phyloP scores from a whole-genome alignment of 257 asterid genomes.

The Echium plantagineum region DNA sequence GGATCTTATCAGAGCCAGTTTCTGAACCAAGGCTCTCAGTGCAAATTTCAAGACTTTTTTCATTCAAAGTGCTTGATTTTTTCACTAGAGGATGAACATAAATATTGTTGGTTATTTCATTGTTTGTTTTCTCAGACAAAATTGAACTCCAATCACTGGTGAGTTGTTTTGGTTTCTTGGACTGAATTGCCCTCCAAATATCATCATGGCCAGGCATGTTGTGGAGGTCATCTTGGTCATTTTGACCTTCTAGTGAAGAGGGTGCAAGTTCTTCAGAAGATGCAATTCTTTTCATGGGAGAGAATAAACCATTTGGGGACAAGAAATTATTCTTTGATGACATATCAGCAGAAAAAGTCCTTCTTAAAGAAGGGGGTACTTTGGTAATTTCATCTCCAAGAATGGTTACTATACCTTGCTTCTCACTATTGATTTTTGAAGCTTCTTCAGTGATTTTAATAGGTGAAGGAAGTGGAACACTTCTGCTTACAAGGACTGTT shows the following conservation, averaged over 20 bases:
- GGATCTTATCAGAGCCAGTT: slow-evolving; percentile 1
- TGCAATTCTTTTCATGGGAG: slow-evolving; percentile 18
- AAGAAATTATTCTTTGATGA: slow-evolving; percentile 31
- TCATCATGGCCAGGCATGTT: slow-evolving; percentile 30
- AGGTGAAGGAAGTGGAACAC: slow-evolving; percentile 2
- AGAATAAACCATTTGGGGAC: slow-evolving; percentile 20
- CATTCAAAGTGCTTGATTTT: slow-evolving; percentile 1
- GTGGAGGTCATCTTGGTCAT: neutral
- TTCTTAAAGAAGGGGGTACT: slow-evolving; percentile 9
- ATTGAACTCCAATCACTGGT: slow-evolving; percentile 4
- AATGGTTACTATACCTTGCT: slow-evolving; percentile 2
- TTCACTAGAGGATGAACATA: slow-evolving; percentile 1
- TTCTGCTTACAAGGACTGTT: neutral
- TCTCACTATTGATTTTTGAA: neutral
- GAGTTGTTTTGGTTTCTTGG: slow-evolving; percentile 6
- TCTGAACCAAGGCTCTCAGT: slow-evolving; percentile 2
- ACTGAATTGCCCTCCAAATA: slow-evolving; percentile 44
- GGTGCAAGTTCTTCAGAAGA: slow-evolving; percentile 21
- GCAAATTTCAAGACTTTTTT: neutral
- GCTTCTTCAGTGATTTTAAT: neutral
- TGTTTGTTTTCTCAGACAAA: neutral
- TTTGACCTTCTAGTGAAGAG: neutral
- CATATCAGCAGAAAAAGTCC: slow-evolving; percentile 35
- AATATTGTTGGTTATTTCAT: neutral
- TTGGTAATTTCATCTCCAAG: neutral